Evolutionary conservation across 257 asterid genomes (phyloP).

Genomic region (Oldenlandia corymbosa): DNA sequence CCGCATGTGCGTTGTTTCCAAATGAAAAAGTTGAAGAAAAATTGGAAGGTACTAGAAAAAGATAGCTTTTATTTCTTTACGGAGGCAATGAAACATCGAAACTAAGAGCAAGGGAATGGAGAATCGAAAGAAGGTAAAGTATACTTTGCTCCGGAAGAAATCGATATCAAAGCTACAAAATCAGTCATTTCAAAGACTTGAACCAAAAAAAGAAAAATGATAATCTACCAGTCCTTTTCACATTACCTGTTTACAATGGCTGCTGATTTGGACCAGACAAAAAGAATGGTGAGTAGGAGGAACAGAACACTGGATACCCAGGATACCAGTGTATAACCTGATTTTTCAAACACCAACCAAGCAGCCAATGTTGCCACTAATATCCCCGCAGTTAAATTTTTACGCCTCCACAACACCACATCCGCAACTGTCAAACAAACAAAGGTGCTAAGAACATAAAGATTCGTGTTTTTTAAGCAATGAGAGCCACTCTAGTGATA

Average conservation of each 20-base stretch:
- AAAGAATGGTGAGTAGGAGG: constrained; percentile 73
- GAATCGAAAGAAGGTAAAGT: no score
- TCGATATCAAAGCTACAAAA: neutral
- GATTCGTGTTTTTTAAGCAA: no score
- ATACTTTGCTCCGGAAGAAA: no score
- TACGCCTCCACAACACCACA: constrained; percentile 73
- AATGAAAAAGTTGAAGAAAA: no score
- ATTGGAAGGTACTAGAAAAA: no score
- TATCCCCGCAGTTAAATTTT: constrained; percentile 45
- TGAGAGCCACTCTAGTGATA: no score
- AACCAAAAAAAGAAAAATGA: neutral
- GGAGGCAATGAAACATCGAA: no score
- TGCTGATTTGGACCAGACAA: constrained; percentile 90
- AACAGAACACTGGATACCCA: constrained; percentile 62
- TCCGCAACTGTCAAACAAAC: constrained; percentile 57
- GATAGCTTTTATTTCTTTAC: no score
- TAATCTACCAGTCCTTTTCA: neutral
- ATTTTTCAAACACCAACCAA: constrained; percentile 86
- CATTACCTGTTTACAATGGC: constrained; percentile 71
- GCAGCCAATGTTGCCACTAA: constrained; percentile 47
- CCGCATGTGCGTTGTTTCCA: no score
- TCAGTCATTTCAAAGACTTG: neutral
- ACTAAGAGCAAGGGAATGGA: no score
- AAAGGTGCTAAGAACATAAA: no score
- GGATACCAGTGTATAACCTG: constrained; percentile 65